Base-by-base conservation (phyloP, 495 filamentous ascomycete species). In the Lasiosphaeris hirsuta region DNA sequence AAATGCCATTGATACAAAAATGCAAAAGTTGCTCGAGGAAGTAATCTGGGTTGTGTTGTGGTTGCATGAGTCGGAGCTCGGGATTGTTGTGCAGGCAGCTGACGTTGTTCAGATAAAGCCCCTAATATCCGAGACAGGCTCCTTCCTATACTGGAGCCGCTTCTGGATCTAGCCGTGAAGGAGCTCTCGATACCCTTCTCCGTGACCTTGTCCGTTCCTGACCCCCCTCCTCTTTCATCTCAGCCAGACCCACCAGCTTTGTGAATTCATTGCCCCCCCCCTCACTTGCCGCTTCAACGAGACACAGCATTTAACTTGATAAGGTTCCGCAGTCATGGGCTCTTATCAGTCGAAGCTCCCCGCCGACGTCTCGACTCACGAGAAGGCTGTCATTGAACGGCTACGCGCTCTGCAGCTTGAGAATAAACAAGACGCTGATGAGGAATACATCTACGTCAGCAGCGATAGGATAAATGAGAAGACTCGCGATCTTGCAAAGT, bases 371-470 rank as follows among this genome's bases (percentile, higher is more conserved):
- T 56, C 50, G 3, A 50, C 63, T 1, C 64, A 71, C 40, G 75
- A 80, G 62, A 76, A 75, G 69, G 72, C 72, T 4, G 47, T 77
- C 41, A 45, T 72, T 43, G 73, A 80, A 2, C 69, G 72, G 10
- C 68, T 80, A 2, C 65, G 70, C 54, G 63, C 69, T 38, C 58
- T 78, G 2, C 61, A 72, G 51, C 46, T 77, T 18, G 69, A 69
- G n/a, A 63, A 66, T n/a, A 19, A 35, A 9, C 14, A 63, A 9
- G 41, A 37, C 10, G 47, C 50, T 10, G 75, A 77, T 10, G 74
- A 76, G 17, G 80, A 76, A n/a, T 82, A 81, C 49, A 70, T 82
- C 47, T 71, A 78, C 54, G 64, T 83, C 49, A 45, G 43, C 38
- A 36, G 45, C 10, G 59, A 49, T 33, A 46, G 55, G 17, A 40